Evolutionary conservation across 139 green algal species (phyloP), one percentile per base, ranked within the genome.

Genomic region (Tetradesmus obliquus): DNA sequence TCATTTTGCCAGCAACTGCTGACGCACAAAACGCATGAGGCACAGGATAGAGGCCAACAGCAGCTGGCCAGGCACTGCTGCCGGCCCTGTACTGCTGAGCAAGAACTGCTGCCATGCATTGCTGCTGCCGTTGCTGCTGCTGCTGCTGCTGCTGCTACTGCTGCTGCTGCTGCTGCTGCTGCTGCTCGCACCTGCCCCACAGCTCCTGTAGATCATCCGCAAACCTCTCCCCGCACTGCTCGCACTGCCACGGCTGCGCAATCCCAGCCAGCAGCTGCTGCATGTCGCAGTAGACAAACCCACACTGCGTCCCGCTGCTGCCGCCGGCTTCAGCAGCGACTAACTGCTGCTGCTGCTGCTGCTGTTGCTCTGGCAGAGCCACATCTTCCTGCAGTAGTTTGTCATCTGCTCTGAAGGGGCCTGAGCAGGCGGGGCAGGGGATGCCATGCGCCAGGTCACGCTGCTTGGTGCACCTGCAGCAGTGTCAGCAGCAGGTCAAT

Each of bases 261-360:
- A 3, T 71, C 12, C 86, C 86, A 5, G 19, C 71, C 53, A 72
- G n/a, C 51, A 72, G 69, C 86, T 83, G 24, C 24, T 24, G 24
- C 54, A 84, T 84, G 60, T 84, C 86, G 60, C 86, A 90, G 53
- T 90, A 90, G 20, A 84, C 53, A 19, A 57, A 90, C 8, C 86
- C 86, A 57, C 86, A 90, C 82, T 87, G 82, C 82, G 71, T 54
- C 51, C 19, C 53, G 66, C 62, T 79, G 66, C 85, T 89, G 85
- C 85, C 17, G 32, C 55, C 82, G 24, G 13, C 22, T 3, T 20
- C 81, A 45, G 15, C 81, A 62, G 5, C 55, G 19, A 76, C 55
- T 45, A 55, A 24, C 82, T 87, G 82, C 19, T 55, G 55, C 32
- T 53, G 66, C 45, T 55, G 85, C 12, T 3, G 60, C 5, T 8